A percentile compares a stretch with the other conserved stretches of the same genome.
phyloP scores from a whole-genome alignment of 2,329 filamentous ascomycete genomes.

The Calonectria fujianensis region DNA sequence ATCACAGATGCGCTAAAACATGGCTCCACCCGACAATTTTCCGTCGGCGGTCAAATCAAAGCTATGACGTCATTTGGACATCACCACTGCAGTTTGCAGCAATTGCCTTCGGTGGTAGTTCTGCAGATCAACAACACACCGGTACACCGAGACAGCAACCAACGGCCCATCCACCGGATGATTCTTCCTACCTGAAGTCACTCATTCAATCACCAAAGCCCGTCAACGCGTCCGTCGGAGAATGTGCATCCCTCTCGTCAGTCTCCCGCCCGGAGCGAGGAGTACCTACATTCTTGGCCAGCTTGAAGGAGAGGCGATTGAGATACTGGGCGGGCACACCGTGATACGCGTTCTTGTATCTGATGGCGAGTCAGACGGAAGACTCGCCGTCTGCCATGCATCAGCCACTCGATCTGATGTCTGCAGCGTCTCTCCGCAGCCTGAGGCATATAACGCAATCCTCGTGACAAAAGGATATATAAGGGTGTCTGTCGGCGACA shows the following conservation, averaged over 20 bases:
- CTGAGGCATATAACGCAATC: slow-evolving; percentile 29
- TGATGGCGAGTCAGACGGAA: background rate
- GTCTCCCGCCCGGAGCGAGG: background rate
- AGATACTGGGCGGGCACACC: background rate
- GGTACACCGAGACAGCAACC: background rate
- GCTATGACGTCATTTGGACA: background rate
- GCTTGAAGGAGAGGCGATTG: slow-evolving; percentile 1
- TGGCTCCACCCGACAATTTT: background rate
- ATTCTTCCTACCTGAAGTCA: background rate
- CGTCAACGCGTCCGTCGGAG: background rate
- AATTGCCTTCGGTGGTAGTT: background rate
- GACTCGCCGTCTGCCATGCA: background rate
- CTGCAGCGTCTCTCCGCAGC: slow-evolving; percentile 8
- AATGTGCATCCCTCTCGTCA: background rate
- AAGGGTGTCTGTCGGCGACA: background rate
- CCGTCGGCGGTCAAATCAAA: background rate
- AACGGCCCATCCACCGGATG: background rate
- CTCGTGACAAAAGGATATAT: slow-evolving; percentile 19
- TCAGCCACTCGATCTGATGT: background rate
- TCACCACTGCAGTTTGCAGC: background rate
- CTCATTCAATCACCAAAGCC: background rate
- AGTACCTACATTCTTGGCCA: slow-evolving; percentile 1
- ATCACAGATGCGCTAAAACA: background rate
- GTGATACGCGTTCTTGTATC: background rate
- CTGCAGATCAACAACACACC: background rate